These are phyloP conservation scores for Penicillium taxi DNA, from an alignment of 495 filamentous ascomycete genomes.

Conservation along the genomic window DNA sequence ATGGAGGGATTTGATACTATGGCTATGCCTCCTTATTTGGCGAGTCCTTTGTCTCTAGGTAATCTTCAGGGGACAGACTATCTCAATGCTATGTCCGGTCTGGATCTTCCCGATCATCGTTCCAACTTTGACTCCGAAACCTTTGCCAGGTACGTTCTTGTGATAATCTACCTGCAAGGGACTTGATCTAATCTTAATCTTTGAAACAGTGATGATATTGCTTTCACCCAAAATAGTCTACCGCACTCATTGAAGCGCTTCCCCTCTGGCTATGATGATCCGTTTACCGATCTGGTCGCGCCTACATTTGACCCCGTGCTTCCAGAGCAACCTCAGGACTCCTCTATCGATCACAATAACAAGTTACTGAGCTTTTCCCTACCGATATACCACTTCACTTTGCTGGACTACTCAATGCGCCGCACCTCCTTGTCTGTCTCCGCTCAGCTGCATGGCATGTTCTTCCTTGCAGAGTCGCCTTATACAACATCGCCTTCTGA, in stretches of 20 bases:
- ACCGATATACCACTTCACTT: constrained; percentile 57
- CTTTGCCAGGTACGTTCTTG: constrained; percentile 46
- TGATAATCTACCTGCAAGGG: not conserved
- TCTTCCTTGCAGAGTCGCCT: constrained; percentile 83
- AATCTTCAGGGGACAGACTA: constrained; percentile 48
- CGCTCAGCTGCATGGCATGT: constrained; percentile 89
- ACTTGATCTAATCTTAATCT: constrained; percentile 1
- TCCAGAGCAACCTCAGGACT: constrained; percentile 32
- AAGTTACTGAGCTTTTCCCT: constrained; percentile 74
- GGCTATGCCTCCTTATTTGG: constrained; percentile 53
- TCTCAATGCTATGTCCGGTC: constrained; percentile 42
- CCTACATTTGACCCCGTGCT: constrained; percentile 48
- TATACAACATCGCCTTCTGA: constrained; percentile 58
- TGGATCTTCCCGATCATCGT: constrained; percentile 49
- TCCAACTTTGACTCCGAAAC: constrained; percentile 52
- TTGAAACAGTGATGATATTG: constrained; percentile 32
- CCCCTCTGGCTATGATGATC: constrained; percentile 56
- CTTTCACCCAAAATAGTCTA: constrained; percentile 30
- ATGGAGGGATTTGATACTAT: constrained; percentile 62
- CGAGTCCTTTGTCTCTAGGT: constrained; percentile 45
- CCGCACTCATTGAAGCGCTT: constrained; percentile 33
- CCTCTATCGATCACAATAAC: constrained; percentile 59
- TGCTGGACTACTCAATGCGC: constrained; percentile 61
- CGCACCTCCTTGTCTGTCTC: constrained; percentile 55
- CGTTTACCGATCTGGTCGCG: constrained; percentile 48